phyloP scores from a whole-genome alignment of 495 filamentous ascomycete species.

The Rostrohypoxylon terebratum region DNA sequence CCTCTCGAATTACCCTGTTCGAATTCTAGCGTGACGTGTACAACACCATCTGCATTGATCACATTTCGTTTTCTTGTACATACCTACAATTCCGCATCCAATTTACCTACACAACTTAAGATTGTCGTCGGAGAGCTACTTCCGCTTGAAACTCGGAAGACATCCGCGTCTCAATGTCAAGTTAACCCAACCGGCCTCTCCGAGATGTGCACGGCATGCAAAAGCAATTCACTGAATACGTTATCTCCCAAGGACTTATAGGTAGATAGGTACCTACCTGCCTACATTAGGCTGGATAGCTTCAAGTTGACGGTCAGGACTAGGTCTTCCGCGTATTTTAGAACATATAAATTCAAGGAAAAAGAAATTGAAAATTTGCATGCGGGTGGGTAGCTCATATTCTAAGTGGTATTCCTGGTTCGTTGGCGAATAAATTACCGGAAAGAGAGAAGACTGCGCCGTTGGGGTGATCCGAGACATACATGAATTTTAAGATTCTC shows the following conservation, averaged over 20 bases:
- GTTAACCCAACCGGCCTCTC: neutral
- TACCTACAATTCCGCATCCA: neutral
- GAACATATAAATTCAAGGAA: neutral
- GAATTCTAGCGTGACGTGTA: neutral
- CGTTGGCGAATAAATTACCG: conserved; percentile 8
- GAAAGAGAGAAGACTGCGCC: neutral
- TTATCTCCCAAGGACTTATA: neutral
- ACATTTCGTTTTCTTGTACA: neutral
- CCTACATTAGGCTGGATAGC: neutral
- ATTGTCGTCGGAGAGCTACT: too few species aligned
- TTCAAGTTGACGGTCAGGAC: neutral
- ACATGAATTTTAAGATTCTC: neutral
- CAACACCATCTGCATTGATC: neutral
- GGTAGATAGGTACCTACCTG: too few species aligned
- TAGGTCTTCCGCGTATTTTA: too few species aligned
- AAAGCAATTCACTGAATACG: neutral
- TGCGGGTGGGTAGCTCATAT: neutral
- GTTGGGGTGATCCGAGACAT: neutral
- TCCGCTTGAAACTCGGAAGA: neutral
- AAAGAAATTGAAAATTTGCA: neutral
- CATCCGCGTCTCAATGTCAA: neutral
- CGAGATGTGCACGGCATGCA: neutral
- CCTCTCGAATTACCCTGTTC: neutral
- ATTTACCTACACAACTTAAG: neutral
- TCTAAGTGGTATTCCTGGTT: neutral